Base-by-base conservation (phyloP, 2,329 filamentous ascomycete genomes). In the Colletotrichum magnum region DNA sequence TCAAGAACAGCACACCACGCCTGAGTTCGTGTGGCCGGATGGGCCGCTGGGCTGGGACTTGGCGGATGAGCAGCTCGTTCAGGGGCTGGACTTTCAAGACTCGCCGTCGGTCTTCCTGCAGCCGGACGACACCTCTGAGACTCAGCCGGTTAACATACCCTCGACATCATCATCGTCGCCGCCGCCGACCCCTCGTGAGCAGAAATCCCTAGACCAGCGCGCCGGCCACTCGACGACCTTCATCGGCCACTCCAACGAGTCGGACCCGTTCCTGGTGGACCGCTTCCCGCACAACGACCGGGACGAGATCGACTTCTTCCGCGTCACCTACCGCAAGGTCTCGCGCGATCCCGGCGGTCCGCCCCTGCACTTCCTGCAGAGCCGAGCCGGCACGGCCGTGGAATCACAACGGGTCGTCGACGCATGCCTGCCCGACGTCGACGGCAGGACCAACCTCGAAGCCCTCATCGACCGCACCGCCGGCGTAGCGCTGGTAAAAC, bases 301-400 rank as follows among this genome's bases (percentile, higher is more conserved):
- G 2, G 78, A 80, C 45, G 70, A 78, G 48, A 56, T 79, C 18
- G 72, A 75, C 70, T 79, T 79, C 71, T 74, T 72, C 65, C 58
- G 63, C 16, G 73, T 74, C 28, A 71, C 71, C 2, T 74, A 74
- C 53, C 71, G 72, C n/a, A 72, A 62, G 26, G 36, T 67, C 3
- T 18, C 48, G 4, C 12, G 16, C 26, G 18, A 39, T 24, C 26
- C 41, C 18, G 62, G 41, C 45, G 21, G 21, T 24, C 51, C 15
- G n/a, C 66, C 72, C 6, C 52, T 71, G 15, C 72, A 73, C 43
- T 69, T 73, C 26, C 28, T 72, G 4, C 69, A 72, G 47, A 72
- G 71, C 26, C 60, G 70, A 24, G 16, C 41, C 10, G 41, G 41
- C 41, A 43, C 41, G 12, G 41, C 41, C 1, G 12, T 43, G 9